Base-by-base conservation (phyloP, 805 yeast genomes). In the Ogataea pilisensis region DNA sequence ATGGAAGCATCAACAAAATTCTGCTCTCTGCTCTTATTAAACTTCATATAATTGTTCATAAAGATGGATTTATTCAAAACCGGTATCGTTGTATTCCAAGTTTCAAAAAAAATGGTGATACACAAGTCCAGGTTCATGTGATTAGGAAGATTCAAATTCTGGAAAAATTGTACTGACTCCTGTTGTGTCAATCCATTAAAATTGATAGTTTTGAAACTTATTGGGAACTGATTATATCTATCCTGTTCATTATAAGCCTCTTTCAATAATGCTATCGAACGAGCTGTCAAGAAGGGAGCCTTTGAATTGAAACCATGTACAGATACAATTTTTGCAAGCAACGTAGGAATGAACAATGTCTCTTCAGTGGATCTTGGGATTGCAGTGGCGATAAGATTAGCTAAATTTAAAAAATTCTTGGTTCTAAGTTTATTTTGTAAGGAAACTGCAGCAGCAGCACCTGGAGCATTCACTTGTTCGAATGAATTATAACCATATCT, bases 291-390 rank as follows among this genome's bases (percentile, higher is more conserved):
- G 12, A 78, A 68, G n/a, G 88, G 80, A 1, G 86, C 81, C 46
- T 76, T 78, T 1, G 88, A 80, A 37, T 78, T 74, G 57, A 80
- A 81, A 0, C 93, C 91, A 59, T 80, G 84, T 2, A 72, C 75
- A 51, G 79, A 80, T 43, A 87, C 82, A 37, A 85, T 71, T 41
- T 78, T 74, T 5, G 88, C 85, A 44, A 85, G 63, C 37, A 85
- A 60, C 7, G 85, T 78, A 0, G 93, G 91, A 28, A 82, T 78
- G 51, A 83, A 82, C 31, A 85, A 63, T 0, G 88, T 83, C 55
- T 85, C 93, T 51, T 82, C 90, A 0, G 91, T 84, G 14, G 85
- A 75, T 55, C 93, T 66, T 6, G 91, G 93, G 8, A 82, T 73
- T 0, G 91, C 76, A 45, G 83, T 72, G 0, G 91, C 86, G 5